Conservation (phyloP, 2,329 filamentous ascomycete species). For the Sordariomycetes sp. region DNA sequence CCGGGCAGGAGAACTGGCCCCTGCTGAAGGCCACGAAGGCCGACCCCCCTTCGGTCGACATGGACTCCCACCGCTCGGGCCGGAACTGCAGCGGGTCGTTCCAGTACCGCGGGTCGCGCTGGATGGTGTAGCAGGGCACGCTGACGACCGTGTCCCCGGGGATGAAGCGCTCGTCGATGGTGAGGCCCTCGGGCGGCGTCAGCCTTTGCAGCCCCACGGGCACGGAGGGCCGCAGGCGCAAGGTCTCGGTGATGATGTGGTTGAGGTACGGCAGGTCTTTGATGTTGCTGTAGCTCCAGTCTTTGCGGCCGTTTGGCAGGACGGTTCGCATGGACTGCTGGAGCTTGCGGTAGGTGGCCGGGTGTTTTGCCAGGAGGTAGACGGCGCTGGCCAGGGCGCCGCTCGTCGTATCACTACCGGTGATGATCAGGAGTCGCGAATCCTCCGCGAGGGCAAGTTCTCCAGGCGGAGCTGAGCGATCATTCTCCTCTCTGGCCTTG, state of each 20-base stretch:
- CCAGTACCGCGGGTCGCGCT: slow-evolving; percentile 6
- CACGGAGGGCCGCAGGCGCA: slow-evolving; percentile 4
- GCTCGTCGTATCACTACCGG: slow-evolving; percentile 1
- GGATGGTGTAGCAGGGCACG: slow-evolving; percentile 15
- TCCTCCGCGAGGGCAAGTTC: slow-evolving; percentile 2
- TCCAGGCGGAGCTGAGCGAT: slow-evolving; percentile 3
- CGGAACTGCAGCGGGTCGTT: slow-evolving; percentile 2
- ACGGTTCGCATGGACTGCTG: slow-evolving; percentile 1
- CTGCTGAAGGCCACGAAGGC: slow-evolving; percentile 3
- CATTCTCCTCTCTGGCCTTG: slow-evolving; percentile 2
- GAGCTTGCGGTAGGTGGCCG: slow-evolving; percentile 1
- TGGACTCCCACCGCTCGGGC: slow-evolving; percentile 3
- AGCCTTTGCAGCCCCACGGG: slow-evolving; percentile 11
- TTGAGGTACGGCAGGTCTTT: slow-evolving; percentile 1
- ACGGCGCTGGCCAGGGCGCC: neutral
- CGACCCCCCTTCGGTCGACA: slow-evolving; percentile 4
- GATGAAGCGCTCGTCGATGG: slow-evolving; percentile 16
- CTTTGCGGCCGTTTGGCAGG: slow-evolving; percentile 1
- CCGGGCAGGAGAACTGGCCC: slow-evolving; percentile 4
- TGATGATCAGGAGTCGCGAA: slow-evolving; percentile 4
- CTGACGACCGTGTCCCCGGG: slow-evolving; percentile 19
- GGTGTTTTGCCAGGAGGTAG: slow-evolving; percentile 5
- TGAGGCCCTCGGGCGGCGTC: slow-evolving; percentile 24
- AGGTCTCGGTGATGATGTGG: slow-evolving; percentile 6
- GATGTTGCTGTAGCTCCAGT: slow-evolving; percentile 4